These are phyloP conservation scores for Xanthoconium separans DNA, from an alignment of 1,284 basidiomycete genomes.

Conservation along the genomic window DNA sequence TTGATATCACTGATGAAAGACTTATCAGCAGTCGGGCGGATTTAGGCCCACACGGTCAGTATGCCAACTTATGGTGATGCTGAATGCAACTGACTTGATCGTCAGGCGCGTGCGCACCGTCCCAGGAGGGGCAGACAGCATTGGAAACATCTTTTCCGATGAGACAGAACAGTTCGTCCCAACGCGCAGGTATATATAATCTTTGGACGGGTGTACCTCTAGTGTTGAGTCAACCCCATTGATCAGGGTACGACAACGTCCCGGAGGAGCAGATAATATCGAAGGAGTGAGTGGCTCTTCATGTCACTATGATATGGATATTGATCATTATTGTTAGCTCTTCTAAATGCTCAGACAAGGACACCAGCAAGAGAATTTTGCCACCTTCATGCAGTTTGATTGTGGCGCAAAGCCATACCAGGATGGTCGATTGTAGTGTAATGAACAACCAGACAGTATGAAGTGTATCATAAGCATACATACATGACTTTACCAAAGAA, in stretches of 20 bases:
- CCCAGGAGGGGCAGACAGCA: constrained; percentile 49
- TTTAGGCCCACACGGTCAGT: constrained; percentile 50
- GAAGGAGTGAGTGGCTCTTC: constrained; percentile 44
- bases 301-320: not conserved
- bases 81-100: not conserved
- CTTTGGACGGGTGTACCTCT: not conserved
- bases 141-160: constrained; percentile 51
- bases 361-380: not conserved
- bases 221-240: not conserved
- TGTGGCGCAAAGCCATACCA: no score
- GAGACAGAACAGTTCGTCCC: constrained; percentile 53
- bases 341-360: constrained; percentile 16
- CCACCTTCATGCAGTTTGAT: not conserved
- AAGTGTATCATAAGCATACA: no score
- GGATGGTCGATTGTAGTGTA: not conserved
- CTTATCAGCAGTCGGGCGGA: constrained; percentile 1
- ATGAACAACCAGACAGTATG: not conserved
- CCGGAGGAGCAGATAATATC: constrained; percentile 63
- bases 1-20: not conserved
- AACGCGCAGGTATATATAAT: constrained; percentile 52
- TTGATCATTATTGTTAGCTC: constrained; percentile 21
- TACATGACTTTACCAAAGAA: not conserved
- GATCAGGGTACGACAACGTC: constrained; percentile 54
- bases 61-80: not conserved
- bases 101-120: constrained; percentile 51